phyloP scores from a whole-genome alignment of 306 rosid genomes.

The Quercus rubra region DNA sequence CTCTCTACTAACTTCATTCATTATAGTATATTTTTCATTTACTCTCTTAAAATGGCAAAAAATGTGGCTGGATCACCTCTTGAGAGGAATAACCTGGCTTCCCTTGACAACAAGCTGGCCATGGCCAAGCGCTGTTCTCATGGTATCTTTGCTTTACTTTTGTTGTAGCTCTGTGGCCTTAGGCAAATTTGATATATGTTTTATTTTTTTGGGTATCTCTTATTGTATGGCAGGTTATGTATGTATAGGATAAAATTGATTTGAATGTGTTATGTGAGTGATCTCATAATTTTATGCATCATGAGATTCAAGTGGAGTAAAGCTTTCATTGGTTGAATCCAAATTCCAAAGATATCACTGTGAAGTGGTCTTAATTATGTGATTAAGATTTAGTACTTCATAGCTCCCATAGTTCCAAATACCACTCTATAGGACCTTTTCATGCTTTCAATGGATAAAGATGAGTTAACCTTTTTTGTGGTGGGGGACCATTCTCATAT shows the following conservation, averaged over 20 bases:
- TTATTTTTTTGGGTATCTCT: neutral
- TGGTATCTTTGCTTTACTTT: conserved; percentile 33
- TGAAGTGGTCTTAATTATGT: conserved; percentile 2
- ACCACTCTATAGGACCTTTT: neutral
- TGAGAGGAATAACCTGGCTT: conserved; percentile 49
- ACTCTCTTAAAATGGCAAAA: conserved; percentile 49
- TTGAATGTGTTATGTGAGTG: neutral
- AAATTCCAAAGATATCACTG: neutral
- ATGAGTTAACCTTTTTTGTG: neutral
- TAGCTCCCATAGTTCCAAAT: neutral
- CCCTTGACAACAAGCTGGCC: conserved; percentile 74
- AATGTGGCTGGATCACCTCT: conserved; percentile 54
- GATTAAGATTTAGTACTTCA: conserved; percentile 27
- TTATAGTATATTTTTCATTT: neutral
- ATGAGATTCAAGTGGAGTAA: neutral
- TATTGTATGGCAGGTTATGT: neutral
- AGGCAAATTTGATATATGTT: neutral
- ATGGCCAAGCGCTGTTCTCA: conserved; percentile 79
- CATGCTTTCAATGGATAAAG: conserved; percentile 7
- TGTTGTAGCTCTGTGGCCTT: neutral
- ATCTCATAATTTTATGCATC: neutral
- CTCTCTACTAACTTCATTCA: neutral
- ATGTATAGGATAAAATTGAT: neutral
- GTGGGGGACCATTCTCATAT: conserved; percentile 11
- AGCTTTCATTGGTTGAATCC: conserved; percentile 3